Evolutionary conservation across 805 yeast species (phyloP), one percentile per base, ranked within the genome.

Genomic region (Myxozyma nipponensis): DNA sequence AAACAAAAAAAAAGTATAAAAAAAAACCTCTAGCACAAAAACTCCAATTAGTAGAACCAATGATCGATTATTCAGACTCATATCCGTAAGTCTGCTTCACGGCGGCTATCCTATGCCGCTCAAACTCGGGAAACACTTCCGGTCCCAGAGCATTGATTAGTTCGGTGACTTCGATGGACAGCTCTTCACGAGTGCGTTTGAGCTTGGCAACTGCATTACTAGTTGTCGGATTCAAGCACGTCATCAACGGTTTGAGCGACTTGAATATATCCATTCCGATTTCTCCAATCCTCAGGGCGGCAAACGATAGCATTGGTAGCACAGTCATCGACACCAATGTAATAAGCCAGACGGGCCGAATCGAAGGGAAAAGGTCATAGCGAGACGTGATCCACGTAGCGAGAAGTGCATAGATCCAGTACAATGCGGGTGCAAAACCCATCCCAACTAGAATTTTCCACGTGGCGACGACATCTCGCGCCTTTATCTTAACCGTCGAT

Each of bases 371-470:
- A 64, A 30, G 34, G 42, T 56, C 62, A 49, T 72, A 63, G 45
- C 68, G 71, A 53, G 54, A 66, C 3, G 67, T 62, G 52, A 54
- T 58, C 54, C 49, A 64, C n/a, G 77, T 66, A 50, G 64, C 72
- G 58, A 66, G 61, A 56, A 65, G 56, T 50, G 97, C 88, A 69
- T 93, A 93, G 50, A 85, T 72, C 34, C 82, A 79, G 72, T 91
- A 93, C 25, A 93, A 71, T 38, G 87, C 66, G 2, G 98, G 98
- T 0, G 97, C 95, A 47, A 87, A 70, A 3, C 91, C 95, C 78
- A 93, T 77, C 30, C 90, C 82, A 36, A 91, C 88, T 56, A 93
- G 73, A 42, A 93, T 83, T 68, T 93, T 93, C 98, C 98, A 93
- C 1, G 98, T 90, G 1, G 98, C 98, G 52, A 93, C 78, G 23